phyloP scores from a whole-genome alignment of 2,329 filamentous ascomycete species.

The Ilyonectria destructans region DNA sequence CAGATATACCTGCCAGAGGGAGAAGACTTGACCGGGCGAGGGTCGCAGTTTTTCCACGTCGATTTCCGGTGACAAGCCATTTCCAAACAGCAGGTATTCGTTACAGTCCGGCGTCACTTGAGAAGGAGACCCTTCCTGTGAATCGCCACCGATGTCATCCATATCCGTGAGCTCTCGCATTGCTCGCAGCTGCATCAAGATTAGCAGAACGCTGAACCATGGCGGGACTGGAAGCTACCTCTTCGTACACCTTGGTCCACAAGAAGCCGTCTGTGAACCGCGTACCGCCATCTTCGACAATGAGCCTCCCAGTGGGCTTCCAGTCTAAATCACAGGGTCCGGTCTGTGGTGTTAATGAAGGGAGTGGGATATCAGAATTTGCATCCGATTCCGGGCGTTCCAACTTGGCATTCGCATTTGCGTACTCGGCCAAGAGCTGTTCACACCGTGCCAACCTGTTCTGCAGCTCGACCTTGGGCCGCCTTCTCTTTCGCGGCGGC shows the following conservation, averaged over 20 bases:
- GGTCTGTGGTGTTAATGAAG: not conserved
- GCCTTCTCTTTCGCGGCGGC: constrained; percentile 1
- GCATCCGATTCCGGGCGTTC: not conserved
- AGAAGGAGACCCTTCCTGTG: not conserved
- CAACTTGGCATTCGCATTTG: not conserved
- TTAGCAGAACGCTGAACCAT: not conserved
- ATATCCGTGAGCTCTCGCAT: not conserved
- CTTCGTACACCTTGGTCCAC: not conserved
- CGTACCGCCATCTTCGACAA: not conserved
- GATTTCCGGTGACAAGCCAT: not conserved
- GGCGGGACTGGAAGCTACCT: not conserved
- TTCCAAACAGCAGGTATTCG: not conserved
- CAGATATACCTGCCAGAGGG: constrained; percentile 27
- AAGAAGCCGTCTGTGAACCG: not conserved
- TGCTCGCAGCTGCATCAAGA: not conserved
- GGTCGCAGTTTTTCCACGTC: constrained; percentile 11
- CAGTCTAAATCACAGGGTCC: not conserved
- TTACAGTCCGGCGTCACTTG: not conserved
- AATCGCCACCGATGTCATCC: not conserved
- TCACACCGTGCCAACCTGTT: constrained; percentile 20
- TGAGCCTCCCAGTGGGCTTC: not conserved
- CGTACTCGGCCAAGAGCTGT: constrained; percentile 6
- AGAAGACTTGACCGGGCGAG: constrained; percentile 12
- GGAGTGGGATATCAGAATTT: too few species aligned
- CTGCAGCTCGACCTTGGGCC: constrained; percentile 17